phyloP scores from a whole-genome alignment of 352 stramenopile genomes.

The Phytophthora tentaculata region DNA sequence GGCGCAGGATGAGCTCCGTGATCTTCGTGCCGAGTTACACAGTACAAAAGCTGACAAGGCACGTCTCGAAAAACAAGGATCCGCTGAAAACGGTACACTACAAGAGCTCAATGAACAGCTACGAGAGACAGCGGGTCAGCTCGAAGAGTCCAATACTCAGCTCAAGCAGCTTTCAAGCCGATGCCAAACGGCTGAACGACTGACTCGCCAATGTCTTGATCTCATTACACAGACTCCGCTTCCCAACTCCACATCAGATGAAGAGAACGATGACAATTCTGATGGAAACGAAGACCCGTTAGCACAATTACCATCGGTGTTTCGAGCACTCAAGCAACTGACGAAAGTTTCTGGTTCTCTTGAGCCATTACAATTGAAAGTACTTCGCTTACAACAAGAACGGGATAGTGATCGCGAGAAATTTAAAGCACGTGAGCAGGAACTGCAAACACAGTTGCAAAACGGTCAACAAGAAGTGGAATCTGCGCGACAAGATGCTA shows the following conservation, averaged over 20 bases:
- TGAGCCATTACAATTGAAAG: constrained; percentile 58
- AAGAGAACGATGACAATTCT: constrained; percentile 12
- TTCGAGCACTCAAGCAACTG: constrained; percentile 32
- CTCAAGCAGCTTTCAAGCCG: constrained; percentile 44
- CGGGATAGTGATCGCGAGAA: constrained; percentile 48
- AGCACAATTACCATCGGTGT: constrained; percentile 22
- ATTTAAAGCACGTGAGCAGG: constrained; percentile 47
- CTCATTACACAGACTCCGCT: constrained; percentile 32
- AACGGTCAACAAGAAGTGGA: constrained; percentile 45
- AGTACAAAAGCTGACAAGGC: constrained; percentile 50
- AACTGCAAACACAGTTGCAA: constrained; percentile 44
- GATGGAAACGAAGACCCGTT: constrained; percentile 17
- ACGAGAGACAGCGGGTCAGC: constrained; percentile 40
- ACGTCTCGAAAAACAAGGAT: constrained; percentile 51
- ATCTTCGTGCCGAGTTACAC: constrained; percentile 40
- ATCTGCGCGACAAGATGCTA: constrained; percentile 47
- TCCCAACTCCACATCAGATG: constrained; percentile 5
- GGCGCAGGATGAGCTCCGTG: constrained; percentile 35
- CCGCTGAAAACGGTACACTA: constrained; percentile 54
- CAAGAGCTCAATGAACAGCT: constrained; percentile 70
- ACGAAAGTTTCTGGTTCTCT: constrained; percentile 26
- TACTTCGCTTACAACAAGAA: constrained; percentile 56
- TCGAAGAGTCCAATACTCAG: constrained; percentile 37
- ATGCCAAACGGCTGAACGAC: constrained; percentile 36
- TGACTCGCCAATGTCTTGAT: constrained; percentile 37